phyloP scores from a whole-genome alignment of 257 asterid species.

The Datura wrightii region DNA sequence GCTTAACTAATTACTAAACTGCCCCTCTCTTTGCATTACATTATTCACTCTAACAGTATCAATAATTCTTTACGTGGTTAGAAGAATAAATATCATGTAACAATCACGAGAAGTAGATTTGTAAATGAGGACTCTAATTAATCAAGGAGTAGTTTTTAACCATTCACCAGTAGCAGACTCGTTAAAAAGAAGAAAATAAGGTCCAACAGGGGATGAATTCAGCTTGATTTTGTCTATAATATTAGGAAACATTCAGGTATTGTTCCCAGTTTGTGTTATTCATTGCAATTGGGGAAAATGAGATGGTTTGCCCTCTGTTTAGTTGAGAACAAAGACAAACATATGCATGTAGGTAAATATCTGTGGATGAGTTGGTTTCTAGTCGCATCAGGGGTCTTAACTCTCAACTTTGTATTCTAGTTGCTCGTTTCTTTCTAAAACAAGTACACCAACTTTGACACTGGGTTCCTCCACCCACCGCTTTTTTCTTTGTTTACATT shows the following conservation, averaged over 20 bases:
- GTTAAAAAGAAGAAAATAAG: no score
- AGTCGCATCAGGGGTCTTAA: neutral
- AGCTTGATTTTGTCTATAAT: neutral
- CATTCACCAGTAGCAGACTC: no score
- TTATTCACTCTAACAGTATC: no score
- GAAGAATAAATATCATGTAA: no score
- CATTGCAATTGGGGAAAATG: slow-evolving; percentile 12
- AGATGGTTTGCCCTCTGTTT: neutral
- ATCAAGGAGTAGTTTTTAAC: no score
- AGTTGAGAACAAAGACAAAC: slow-evolving; percentile 15
- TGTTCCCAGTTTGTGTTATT: neutral
- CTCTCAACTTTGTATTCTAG: slow-evolving; percentile 23
- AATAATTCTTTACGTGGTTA: no score
- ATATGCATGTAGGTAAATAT: slow-evolving; percentile 13
- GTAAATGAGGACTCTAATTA: no score
- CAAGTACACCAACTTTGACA: slow-evolving; percentile 9
- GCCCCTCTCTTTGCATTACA: no score
- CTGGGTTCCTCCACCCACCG: slow-evolving; percentile 25
- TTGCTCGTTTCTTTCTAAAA: neutral
- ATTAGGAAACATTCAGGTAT: neutral
- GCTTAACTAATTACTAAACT: no score
- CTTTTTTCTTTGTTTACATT: slow-evolving; percentile 21
- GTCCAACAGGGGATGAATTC: no score
- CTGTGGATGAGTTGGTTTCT: neutral
- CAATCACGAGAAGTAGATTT: no score